These are phyloP conservation scores for Penicillium coprophilum DNA, from an alignment of 495 filamentous ascomycete species.

Conservation along the genomic window DNA sequence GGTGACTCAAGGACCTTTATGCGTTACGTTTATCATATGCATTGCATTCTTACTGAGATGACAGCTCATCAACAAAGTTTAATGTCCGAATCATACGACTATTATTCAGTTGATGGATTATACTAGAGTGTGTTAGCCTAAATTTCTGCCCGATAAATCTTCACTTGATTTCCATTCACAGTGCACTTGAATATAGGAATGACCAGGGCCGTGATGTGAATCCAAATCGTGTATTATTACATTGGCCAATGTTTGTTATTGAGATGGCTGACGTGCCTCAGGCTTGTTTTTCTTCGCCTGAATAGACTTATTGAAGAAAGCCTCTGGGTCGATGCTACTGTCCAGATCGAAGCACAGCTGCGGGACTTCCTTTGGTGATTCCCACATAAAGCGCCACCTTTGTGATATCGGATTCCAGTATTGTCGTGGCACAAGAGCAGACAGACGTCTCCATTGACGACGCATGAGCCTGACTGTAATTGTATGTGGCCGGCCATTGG, in stretches of 20 bases:
- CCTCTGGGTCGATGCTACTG: conserved; percentile 10
- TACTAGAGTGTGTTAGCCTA: not conserved
- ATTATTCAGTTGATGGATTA: not conserved
- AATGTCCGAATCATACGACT: not conserved
- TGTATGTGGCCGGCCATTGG: conserved; percentile 37
- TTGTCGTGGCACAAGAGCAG: conserved; percentile 38
- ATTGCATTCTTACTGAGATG: conserved; percentile 8
- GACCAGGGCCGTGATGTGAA: not conserved
- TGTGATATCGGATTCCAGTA: conserved; percentile 19
- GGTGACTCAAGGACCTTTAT: not conserved
- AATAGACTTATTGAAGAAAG: conserved; percentile 11
- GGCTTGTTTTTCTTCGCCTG: not conserved
- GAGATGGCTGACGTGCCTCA: not conserved
- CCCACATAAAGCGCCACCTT: conserved; percentile 31
- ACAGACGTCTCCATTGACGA: conserved; percentile 45
- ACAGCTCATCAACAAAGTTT: not conserved
- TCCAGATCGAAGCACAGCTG: conserved; percentile 15
- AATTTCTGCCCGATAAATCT: not conserved
- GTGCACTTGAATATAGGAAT: not conserved
- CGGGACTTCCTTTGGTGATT: conserved; percentile 20
- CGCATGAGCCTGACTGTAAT: conserved; percentile 48
- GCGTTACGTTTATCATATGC: not conserved
- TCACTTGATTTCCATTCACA: not conserved
- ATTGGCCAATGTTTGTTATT: conserved; percentile 1
- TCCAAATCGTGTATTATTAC: conserved; percentile 1